Evolutionary conservation across 2,329 filamentous ascomycete genomes (phyloP), one percentile per base, ranked within the genome.

Genomic region (Xylaria sp.): DNA sequence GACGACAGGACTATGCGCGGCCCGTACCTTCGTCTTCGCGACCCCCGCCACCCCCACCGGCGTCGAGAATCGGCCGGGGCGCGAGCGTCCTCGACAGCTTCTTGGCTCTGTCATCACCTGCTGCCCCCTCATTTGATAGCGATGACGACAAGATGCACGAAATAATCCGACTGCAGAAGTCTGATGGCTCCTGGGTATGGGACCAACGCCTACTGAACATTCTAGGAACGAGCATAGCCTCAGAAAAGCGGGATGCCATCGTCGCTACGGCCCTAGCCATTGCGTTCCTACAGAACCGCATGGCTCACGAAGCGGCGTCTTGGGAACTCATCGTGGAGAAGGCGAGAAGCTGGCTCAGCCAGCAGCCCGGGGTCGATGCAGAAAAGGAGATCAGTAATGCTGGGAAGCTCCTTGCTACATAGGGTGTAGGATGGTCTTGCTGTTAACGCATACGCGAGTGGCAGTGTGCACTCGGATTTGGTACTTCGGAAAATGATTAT

Each of bases 131-230:
- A 7, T 2, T n/a, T 46, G 3, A 21, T 23, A 37, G 15, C 29
- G 1, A 43, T 31, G 41, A 48, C 4, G 64, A 54, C 11, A 51
- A 49, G 7, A 56, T 64, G 61, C 37, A 64, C 41, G 27, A 19
- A 23, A 6, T 66, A 38, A 54, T 66, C 11, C 46, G 33, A 3
- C 37, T 66, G 23, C 63, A 64, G 25, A 66, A 57, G 10, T 64
- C 41, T 13, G 48, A 66, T n/a, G 60, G 57, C 13, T 64, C 49
- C 25, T 66, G 63, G 61, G 46, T 58, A n/a, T 64, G 60, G 40
- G 19, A 35, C 19, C 27, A 41, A 15, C 19, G 8, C 2, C 37
- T 66, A 1, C 11, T 21, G 6, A 21, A 33, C 10, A 31, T 47
- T 4, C 5, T 62, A 13, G 58, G 35, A 1, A 31, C 52, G 2